Percentiles rank a stretch among this genome's conserved stretches.
Conservation (phyloP, 23 red algal species). For the Agarophyton chilense region DNA sequence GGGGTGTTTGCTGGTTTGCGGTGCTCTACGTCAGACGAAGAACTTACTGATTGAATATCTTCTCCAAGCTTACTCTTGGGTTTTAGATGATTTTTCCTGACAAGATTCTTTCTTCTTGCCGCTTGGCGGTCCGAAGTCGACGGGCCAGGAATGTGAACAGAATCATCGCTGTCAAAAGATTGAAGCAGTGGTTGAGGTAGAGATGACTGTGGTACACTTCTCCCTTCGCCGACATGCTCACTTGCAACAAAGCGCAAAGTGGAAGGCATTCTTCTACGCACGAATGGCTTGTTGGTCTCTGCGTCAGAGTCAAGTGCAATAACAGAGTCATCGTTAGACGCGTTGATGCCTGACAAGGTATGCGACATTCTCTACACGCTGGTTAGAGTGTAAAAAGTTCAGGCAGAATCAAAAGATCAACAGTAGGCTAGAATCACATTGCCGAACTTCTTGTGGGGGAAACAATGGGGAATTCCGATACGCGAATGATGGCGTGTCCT, state of each 20-base stretch:
- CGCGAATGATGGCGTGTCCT: neutral
- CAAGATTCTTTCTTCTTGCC: neutral
- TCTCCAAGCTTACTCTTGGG: neutral
- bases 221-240: neutral
- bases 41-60: neutral
- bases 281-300: neutral
- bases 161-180: constrained; percentile 30
- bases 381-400: neutral
- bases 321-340: neutral
- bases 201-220: neutral
- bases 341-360: neutral
- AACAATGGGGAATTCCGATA: neutral
- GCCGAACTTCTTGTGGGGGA: neutral
- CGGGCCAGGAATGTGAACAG: neutral
- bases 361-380: neutral
- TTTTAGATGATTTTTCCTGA: neutral
- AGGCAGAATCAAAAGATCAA: neutral
- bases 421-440: neutral
- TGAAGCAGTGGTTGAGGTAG: neutral
- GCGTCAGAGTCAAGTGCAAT: neutral
- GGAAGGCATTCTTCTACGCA: neutral
- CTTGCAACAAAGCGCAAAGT: neutral
- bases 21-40: neutral
- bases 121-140: neutral
- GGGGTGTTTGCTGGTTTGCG: neutral